phyloP scores from a whole-genome alignment of 352 stramenopile genomes.

The Pythium apleroticum region DNA sequence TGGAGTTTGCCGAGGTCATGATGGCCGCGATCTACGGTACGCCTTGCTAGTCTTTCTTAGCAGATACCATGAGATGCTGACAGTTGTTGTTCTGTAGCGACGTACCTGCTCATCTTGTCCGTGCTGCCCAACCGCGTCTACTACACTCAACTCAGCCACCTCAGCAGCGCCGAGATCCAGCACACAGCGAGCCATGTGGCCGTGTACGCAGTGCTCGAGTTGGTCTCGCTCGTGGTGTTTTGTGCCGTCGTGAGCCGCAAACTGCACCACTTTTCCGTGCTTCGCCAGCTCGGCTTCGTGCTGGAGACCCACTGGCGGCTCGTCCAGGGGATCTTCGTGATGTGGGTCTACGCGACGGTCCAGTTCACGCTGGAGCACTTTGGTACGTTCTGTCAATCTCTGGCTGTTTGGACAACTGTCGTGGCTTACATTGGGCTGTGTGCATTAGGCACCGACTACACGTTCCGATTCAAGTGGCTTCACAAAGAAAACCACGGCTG shows the following conservation, averaged over 20 bases:
- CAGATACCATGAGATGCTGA: background rate
- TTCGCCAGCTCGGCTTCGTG: slow-evolving; percentile 33
- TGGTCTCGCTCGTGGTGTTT: slow-evolving; percentile 9
- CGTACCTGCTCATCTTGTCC: background rate
- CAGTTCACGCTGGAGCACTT: slow-evolving; percentile 14
- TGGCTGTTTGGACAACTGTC: background rate
- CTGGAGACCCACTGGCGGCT: slow-evolving; percentile 28
- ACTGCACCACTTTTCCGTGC: background rate
- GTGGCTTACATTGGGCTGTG: too few relatives aligned
- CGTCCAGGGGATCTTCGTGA: slow-evolving; percentile 15
- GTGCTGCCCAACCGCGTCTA: background rate
- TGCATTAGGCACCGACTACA: slow-evolving; percentile 11
- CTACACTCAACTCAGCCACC: background rate
- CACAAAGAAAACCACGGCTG: background rate
- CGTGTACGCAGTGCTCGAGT: slow-evolving; percentile 2
- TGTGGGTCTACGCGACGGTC: slow-evolving; percentile 22
- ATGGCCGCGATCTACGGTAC: slow-evolving; percentile 23
- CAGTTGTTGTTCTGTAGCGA: background rate
- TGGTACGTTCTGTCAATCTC: slow-evolving; percentile 7
- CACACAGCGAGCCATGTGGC: background rate
- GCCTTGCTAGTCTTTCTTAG: background rate
- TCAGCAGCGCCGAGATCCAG: background rate
- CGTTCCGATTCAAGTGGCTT: slow-evolving; percentile 21
- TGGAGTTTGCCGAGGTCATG: slow-evolving; percentile 27
- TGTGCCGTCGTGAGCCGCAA: background rate